Evolutionary conservation across 371 early-diverging fungal species (phyloP), one percentile per base, ranked within the genome.

Genomic region (Saksenaea oblongispora): DNA sequence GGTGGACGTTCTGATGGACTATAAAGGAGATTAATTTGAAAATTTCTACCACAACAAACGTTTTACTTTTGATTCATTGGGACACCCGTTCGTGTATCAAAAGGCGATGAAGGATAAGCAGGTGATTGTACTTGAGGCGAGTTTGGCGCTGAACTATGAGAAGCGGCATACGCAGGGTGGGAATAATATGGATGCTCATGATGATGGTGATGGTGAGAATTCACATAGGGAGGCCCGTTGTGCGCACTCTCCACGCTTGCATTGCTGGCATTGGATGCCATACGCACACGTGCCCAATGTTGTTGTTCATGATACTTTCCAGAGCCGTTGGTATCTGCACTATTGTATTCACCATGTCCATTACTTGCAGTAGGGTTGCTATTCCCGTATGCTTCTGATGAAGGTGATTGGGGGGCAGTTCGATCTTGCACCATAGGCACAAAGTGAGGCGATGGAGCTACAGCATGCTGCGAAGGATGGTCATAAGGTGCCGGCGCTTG

Each of bases 301-400:
- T 62, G 62, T 54, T 55, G 54, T 27, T 24, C 31, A 27, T 35
- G 28, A 61, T 47, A 66, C 51, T 34, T 66, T 66, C 26, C 41
- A 22, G 34, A 34, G 22, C 15, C 37, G 17, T 27, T 63, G 57
- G 10, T 34, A 28, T 22, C 51, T 22, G 11, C n/a, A 44, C 51
- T 22, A 47, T 22, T 22, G 22, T 47, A 47, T 22, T 47, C 51
- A 22, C 24, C 39, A 39, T 47, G 2, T 22, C 51, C 0, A 22
- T 47, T 26, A 47, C 11, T 47, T 5, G 10, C 22, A 47, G 18
- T 11, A 11, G 18, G 5, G 11, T 22, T 5, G 22, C 22, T 47
- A 22, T 22, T 47, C 22, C 51, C 51, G 24, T 47, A 47, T 10
- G 22, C 51, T 22, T 47, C 51, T 22, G 51, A 47, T 10, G 51